Evolutionary conservation across 1,284 basidiomycete genomes (phyloP).

Genomic region (Megacollybia platyphylla): DNA sequence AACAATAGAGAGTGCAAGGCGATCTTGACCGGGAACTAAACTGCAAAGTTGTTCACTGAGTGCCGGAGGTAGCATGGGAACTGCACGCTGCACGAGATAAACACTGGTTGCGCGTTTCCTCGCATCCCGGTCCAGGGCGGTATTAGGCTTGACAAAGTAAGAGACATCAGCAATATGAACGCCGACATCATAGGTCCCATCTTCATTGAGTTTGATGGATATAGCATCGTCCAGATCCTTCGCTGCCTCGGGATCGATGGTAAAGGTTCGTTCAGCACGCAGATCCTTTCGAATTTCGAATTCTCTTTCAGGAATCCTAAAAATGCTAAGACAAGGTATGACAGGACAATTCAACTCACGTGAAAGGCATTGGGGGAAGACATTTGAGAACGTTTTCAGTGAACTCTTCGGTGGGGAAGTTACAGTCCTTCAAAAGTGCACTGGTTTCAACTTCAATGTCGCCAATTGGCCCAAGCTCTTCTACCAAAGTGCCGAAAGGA

Average conservation of each 20-base stretch:
- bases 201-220: conserved; percentile 79
- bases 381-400: conserved; percentile 92
- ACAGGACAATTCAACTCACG: conserved; percentile 34
- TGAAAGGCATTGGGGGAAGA: conserved; percentile 89
- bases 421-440: conserved; percentile 95
- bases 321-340: not conserved
- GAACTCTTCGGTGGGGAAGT: conserved; percentile 93
- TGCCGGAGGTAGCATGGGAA: conserved; percentile 91
- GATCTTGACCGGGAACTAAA: conserved; percentile 76
- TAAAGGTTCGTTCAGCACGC: conserved; percentile 78
- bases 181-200: conserved; percentile 85
- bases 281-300: conserved; percentile 80
- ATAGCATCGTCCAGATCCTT: conserved; percentile 94
- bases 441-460: conserved; percentile 97
- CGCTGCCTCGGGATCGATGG: conserved; percentile 83
- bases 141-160: conserved; percentile 93
- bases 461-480: conserved; percentile 97
- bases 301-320: conserved; percentile 85
- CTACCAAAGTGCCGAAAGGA: conserved; percentile 96
- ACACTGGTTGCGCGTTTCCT: conserved; percentile 95
- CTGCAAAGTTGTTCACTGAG: conserved; percentile 91
- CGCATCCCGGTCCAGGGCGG: conserved; percentile 93
- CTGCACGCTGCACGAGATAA: conserved; percentile 88
- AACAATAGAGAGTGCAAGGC: conserved; percentile 80
- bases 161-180: conserved; percentile 96